phyloP scores from a whole-genome alignment of 768 basidiomycete species.

The Amanita jacksonii region DNA sequence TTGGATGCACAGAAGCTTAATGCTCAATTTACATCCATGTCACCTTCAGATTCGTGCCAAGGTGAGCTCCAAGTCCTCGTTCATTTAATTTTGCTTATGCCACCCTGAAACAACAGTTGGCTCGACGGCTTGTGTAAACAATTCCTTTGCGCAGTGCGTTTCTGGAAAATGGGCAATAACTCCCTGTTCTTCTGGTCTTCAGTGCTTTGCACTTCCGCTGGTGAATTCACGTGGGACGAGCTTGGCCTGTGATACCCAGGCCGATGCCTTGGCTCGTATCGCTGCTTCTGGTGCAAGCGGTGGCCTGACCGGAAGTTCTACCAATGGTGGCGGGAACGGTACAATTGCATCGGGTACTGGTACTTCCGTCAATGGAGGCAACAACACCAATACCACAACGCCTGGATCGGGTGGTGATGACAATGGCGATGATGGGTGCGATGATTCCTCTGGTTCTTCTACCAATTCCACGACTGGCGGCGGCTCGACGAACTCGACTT shows the following conservation, averaged over 20 bases:
- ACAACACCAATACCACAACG: constrained; percentile 8
- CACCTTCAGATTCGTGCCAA: constrained; percentile 35
- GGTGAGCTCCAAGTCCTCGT: constrained; percentile 16
- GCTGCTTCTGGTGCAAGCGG: constrained; percentile 32
- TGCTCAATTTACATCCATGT: constrained; percentile 35
- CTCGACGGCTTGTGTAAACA: constrained; percentile 29
- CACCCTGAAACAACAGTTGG: constrained; percentile 17
- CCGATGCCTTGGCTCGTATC: constrained; percentile 32
- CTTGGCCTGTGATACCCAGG: constrained; percentile 31
- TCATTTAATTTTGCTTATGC: background rate
- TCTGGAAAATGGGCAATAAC: constrained; percentile 28
- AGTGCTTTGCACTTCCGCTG: constrained; percentile 42
- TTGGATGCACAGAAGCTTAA: constrained; percentile 43
- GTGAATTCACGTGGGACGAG: constrained; percentile 37
- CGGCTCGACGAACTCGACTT: background rate
- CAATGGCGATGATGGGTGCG: constrained; percentile 8
- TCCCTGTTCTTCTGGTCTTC: constrained; percentile 24
- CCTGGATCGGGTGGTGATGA: constrained; percentile 1
- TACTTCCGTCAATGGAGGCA: constrained; percentile 5
- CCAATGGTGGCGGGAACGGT: constrained; percentile 6
- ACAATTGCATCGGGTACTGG: constrained; percentile 3
- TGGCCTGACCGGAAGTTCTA: constrained; percentile 25
- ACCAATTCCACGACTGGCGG: no score
- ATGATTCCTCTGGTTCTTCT: constrained; percentile 7
- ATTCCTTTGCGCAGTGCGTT: constrained; percentile 35